A percentile compares a stretch with the other conserved stretches of the same genome.
phyloP scores from a whole-genome alignment of 2,329 filamentous ascomycete genomes.

The Calonectria pseudoreteaudii region DNA sequence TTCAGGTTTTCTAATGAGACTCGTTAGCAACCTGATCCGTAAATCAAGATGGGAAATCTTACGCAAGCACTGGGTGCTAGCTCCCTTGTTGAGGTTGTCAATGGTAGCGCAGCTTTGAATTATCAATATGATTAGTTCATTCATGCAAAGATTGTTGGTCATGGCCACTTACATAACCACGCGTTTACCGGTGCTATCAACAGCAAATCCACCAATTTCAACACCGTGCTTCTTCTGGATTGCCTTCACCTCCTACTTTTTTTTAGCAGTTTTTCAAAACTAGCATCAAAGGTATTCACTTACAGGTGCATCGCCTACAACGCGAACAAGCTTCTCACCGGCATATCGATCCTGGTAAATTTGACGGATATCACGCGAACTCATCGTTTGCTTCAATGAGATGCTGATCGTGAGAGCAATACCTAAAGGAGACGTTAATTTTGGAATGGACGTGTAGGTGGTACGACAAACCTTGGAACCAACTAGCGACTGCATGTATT shows the following conservation, averaged over 20 bases:
- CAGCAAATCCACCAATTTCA: constrained; percentile 96
- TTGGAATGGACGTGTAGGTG: too few relatives aligned
- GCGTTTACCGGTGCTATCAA: constrained; percentile 85
- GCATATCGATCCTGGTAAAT: constrained; percentile 97
- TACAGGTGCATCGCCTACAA: constrained; percentile 83
- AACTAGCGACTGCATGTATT: too few relatives aligned
- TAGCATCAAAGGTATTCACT: too few relatives aligned
- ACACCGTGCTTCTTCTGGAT: constrained; percentile 89
- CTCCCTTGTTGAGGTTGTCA: constrained; percentile 9
- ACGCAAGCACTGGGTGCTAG: not conserved
- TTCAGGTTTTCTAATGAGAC: constrained; percentile 56
- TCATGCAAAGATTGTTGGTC: not conserved
- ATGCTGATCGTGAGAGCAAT: constrained; percentile 83
- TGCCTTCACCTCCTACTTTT: constrained; percentile 72
- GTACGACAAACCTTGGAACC: too few relatives aligned
- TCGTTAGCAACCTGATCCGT: constrained; percentile 71
- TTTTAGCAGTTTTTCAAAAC: too few relatives aligned
- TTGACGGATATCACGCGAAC: constrained; percentile 90
- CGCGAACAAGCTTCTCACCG: constrained; percentile 93
- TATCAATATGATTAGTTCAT: not conserved
- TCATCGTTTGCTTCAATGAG: constrained; percentile 87
- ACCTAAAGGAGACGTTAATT: too few relatives aligned
- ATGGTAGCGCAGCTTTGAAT: not conserved
- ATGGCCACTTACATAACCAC: constrained; percentile 73
- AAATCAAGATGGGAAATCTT: constrained; percentile 56